Conservation (phyloP, 306 rosid species). For the Prinsepia uniflora region DNA sequence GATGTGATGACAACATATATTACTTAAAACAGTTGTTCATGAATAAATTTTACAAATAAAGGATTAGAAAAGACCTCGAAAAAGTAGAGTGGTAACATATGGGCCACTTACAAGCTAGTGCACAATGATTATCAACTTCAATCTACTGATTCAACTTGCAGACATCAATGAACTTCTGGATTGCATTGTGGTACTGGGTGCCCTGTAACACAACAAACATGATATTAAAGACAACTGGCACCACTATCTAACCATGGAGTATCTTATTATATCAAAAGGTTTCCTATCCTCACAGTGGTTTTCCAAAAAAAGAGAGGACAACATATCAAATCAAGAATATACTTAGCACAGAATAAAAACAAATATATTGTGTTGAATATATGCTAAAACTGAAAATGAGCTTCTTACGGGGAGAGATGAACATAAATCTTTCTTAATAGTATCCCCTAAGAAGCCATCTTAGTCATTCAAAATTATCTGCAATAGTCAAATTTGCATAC, state of each 20-base stretch:
- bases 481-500: neutral
- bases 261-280: constrained; percentile 14
- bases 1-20: constrained; percentile 14
- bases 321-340: constrained; percentile 5
- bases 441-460: neutral
- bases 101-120: constrained; percentile 26
- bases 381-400: neutral
- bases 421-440: neutral
- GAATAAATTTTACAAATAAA: constrained; percentile 2
- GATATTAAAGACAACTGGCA: constrained; percentile 23
- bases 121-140: constrained; percentile 31
- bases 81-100: constrained; percentile 22
- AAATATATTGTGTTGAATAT: neutral
- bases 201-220: constrained; percentile 36
- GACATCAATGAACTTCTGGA: constrained; percentile 66
- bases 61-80: constrained; percentile 26
- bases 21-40: constrained; percentile 18
- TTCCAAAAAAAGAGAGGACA: neutral
- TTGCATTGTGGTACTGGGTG: constrained; percentile 70
- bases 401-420: neutral
- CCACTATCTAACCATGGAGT: constrained; percentile 9
- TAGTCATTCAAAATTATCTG: neutral
- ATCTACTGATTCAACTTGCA: constrained; percentile 57
- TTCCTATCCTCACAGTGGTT: neutral
- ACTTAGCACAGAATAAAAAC: neutral